Percentiles rank a stretch among this genome's conserved stretches.
Conservation (phyloP, 108 stramenopile genomes). For the Parietichytrium sp. region DNA sequence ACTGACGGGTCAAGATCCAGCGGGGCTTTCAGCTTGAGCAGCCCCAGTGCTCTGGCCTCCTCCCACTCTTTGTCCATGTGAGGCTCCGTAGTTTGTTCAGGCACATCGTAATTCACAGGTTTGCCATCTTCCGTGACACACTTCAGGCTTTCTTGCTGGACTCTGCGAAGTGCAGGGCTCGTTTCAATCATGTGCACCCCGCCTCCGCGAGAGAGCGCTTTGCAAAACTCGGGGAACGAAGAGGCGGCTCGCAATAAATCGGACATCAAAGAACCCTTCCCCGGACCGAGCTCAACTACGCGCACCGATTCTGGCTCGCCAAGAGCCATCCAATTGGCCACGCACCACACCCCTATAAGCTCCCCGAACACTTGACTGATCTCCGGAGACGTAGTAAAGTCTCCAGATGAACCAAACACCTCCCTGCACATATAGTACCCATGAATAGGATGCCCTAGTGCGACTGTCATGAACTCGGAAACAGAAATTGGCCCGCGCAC, state of each 20-base stretch:
- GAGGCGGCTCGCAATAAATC: conserved; percentile 74
- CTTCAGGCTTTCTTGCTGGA: conserved; percentile 72
- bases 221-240: conserved; percentile 61
- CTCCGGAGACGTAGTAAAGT: conserved; percentile 97
- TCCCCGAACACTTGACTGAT: conserved; percentile 94
- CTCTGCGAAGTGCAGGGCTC: conserved; percentile 67
- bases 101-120: background rate
- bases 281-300: conserved; percentile 89
- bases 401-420: conserved; percentile 78
- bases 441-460: conserved; percentile 53
- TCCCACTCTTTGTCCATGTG: background rate
- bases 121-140: background rate
- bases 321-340: conserved; percentile 70
- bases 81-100: background rate
- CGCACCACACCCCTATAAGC: conserved; percentile 85
- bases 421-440: conserved; percentile 60
- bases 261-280: conserved; percentile 88
- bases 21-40: background rate
- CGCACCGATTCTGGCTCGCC: conserved; percentile 68
- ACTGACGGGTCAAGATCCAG: background rate
- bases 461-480: conserved; percentile 42
- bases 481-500: conserved; percentile 18
- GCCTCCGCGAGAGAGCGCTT: conserved; percentile 40
- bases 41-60: background rate
- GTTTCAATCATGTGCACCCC: conserved; percentile 85